A percentile compares a stretch with the other conserved stretches of the same genome.
These are phyloP conservation scores for Salvia splendens DNA, from an alignment of 257 asterid genomes.

Conservation along the genomic window DNA sequence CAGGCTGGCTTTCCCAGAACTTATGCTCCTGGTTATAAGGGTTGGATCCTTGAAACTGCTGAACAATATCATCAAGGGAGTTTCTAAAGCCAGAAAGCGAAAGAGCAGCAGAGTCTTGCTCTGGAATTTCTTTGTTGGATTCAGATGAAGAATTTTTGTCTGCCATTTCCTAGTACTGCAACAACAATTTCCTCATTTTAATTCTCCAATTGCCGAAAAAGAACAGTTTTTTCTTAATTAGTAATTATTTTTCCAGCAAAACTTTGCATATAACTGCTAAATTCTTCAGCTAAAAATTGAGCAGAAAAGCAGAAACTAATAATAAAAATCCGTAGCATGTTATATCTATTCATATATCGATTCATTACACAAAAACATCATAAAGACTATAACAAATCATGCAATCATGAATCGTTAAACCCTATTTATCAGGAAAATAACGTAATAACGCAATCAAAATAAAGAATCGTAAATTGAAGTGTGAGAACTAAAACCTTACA, in stretches of 20 bases:
- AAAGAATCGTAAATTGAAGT: too few species aligned
- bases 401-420: too few species aligned
- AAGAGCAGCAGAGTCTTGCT: slow-evolving; percentile 38
- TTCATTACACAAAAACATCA: too few species aligned
- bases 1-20: slow-evolving; percentile 67
- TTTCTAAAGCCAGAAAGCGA: slow-evolving; percentile 32
- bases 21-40: slow-evolving; percentile 40
- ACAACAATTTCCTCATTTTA: background rate
- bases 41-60: slow-evolving; percentile 41
- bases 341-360: too few species aligned
- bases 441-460: too few species aligned
- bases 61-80: slow-evolving; percentile 44
- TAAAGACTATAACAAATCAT: too few species aligned
- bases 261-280: background rate
- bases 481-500: too few species aligned
- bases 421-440: too few species aligned
- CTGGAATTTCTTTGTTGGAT: slow-evolving; percentile 34
- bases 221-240: background rate
- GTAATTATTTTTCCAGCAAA: background rate
- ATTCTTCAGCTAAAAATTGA: too few species aligned
- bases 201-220: background rate
- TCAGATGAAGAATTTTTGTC: slow-evolving; percentile 44
- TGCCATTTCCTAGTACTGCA: slow-evolving; percentile 36
- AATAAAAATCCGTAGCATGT: too few species aligned
- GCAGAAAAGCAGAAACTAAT: too few species aligned